Percentiles rank a stretch among this genome's conserved stretches.
Evolutionary conservation across 2,329 filamentous ascomycete species (phyloP).

Genomic region (Ophiostoma sp.): DNA sequence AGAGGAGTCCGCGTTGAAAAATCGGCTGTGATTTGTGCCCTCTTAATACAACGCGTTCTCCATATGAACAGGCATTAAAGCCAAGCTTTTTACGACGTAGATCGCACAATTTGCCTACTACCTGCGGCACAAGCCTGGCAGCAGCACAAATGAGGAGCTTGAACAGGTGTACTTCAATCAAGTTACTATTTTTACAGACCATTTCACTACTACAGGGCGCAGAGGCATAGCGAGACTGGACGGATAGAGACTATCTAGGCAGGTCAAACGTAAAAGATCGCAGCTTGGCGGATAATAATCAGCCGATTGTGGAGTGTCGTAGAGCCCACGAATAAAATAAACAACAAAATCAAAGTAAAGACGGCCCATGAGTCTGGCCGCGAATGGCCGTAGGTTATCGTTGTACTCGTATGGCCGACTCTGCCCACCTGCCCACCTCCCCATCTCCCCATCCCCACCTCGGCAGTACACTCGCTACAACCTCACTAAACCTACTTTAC

Average conservation of each 20-base stretch:
- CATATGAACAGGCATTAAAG: conserved; percentile 5
- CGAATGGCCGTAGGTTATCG: not conserved
- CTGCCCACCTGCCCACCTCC: no score
- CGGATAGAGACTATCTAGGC: not conserved
- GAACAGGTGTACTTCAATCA: no score
- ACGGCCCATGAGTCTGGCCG: conserved; percentile 1
- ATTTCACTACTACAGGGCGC: not conserved
- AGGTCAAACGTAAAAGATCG: conserved; percentile 2
- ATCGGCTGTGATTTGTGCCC: not conserved
- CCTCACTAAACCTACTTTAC: conserved; percentile 1
- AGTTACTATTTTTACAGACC: no score
- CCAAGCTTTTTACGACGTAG: conserved; percentile 3
- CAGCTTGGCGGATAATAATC: not conserved
- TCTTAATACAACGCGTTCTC: not conserved
- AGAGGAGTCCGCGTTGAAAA: not conserved
- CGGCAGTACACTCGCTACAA: conserved; percentile 6
- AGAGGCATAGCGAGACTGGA: not conserved
- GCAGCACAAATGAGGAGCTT: not conserved
- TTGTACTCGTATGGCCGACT: not conserved
- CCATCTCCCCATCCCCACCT: conserved; percentile 1
- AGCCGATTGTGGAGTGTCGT: not conserved
- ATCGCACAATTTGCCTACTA: not conserved
- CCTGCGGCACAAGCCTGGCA: not conserved
- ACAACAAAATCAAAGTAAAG: not conserved
- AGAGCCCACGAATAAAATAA: not conserved